Evolutionary conservation across 2,329 filamentous ascomycete genomes (phyloP).

Genomic region (Ophiostoma tasmaniense): DNA sequence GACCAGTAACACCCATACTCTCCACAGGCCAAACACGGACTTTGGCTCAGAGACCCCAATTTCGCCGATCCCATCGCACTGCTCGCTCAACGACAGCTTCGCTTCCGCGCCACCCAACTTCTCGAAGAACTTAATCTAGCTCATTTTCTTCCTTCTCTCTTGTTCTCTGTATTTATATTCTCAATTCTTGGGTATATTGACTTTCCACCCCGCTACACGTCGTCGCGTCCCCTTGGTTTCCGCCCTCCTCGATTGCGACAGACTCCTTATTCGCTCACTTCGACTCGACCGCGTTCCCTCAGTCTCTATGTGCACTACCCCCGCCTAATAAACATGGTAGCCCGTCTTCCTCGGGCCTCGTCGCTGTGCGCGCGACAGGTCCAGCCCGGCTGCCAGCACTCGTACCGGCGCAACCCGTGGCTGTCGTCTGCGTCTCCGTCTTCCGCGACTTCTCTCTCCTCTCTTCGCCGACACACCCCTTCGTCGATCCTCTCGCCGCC

Average conservation of each 20-base stretch:
- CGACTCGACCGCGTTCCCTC: neutral
- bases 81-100: neutral
- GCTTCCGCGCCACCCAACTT: neutral
- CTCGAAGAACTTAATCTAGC: neutral
- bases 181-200: neutral
- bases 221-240: neutral
- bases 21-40: neutral
- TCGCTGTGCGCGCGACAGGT: conserved; percentile 16
- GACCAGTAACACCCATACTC: neutral
- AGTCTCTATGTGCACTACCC: neutral
- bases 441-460: conserved; percentile 10
- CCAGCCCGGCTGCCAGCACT: conserved; percentile 8
- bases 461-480: neutral
- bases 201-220: neutral
- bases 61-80: neutral
- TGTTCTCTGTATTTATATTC: neutral
- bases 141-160: neutral
- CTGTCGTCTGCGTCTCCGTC: neutral
- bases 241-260: neutral
- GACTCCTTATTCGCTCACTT: neutral
- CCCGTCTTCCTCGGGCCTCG: conserved; percentile 18
- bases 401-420: neutral
- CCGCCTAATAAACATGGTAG: conserved; percentile 15
- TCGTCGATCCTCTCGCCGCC: neutral
- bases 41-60: neutral